Conservation (phyloP, 345 rosid species). For the Eutrema yunnanense region DNA sequence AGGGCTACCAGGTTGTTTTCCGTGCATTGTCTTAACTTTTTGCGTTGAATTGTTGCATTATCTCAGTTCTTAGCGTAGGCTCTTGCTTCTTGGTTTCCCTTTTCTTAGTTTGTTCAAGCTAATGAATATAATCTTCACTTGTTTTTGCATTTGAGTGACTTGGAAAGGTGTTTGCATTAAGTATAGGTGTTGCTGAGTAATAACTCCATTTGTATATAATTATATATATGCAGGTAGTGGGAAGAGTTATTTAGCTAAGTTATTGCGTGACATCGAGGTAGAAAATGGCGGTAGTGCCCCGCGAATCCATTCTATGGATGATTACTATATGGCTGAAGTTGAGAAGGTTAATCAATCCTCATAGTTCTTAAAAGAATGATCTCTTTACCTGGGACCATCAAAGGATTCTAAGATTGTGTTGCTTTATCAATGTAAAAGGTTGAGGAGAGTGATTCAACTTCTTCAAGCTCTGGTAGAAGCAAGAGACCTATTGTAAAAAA, state of each 20-base stretch:
- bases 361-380: background rate
- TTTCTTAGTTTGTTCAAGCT: background rate
- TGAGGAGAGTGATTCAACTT: conserved; percentile 63
- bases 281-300: conserved; percentile 86
- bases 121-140: background rate
- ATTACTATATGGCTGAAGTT: conserved; percentile 96
- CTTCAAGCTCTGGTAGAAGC: conserved; percentile 51
- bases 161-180: background rate
- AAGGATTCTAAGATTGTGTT: background rate
- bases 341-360: conserved; percentile 55
- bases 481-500: conserved; percentile 59
- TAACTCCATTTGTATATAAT: background rate
- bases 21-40: background rate
- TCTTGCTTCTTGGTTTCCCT: background rate
- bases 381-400: background rate
- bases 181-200: background rate
- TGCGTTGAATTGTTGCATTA: background rate
- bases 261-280: conserved; percentile 84
- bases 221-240: conserved; percentile 63
- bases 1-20: conserved; percentile 73
- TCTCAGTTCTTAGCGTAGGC: background rate
- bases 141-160: background rate
- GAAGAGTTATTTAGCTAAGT: conserved; percentile 90
- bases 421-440: conserved; percentile 39
- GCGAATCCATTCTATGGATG: conserved; percentile 97